Evolutionary conservation across 306 rosid species (phyloP).

Genomic region (Vigna trinervia): DNA sequence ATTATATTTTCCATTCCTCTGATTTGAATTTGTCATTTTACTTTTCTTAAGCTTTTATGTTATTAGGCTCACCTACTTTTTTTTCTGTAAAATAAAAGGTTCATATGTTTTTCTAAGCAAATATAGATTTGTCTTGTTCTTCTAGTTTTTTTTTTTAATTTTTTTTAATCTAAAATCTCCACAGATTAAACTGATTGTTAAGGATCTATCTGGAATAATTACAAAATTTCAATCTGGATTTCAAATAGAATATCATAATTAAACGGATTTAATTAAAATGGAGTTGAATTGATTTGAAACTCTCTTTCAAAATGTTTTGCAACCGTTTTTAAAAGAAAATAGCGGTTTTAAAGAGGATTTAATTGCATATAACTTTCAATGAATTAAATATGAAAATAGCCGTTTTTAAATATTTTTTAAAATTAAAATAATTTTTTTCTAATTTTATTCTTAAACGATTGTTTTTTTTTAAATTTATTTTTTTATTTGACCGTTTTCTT

Average conservation of each 20-base stretch:
- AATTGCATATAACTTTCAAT: too few relatives aligned
- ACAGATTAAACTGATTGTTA: not conserved
- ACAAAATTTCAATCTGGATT: not conserved
- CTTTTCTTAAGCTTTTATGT: not conserved
- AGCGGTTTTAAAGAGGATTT: too few relatives aligned
- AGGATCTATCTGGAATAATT: not conserved
- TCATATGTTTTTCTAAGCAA: not conserved
- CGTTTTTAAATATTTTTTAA: too few relatives aligned
- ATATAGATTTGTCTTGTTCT: not conserved
- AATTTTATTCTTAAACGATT: too few relatives aligned
- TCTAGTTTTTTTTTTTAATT: not conserved
- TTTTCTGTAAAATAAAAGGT: too few relatives aligned
- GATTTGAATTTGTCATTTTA: not conserved
- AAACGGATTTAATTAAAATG: not conserved
- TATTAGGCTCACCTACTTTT: not conserved
- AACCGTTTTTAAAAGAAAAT: too few relatives aligned
- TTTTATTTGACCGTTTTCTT: too few relatives aligned
- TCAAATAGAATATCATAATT: not conserved
- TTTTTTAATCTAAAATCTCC: not conserved
- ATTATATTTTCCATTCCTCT: not conserved
- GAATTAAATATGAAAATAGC: too few relatives aligned
- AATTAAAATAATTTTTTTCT: too few relatives aligned
- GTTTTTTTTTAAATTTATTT: too few relatives aligned
- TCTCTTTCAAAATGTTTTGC: too few relatives aligned
- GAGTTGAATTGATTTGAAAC: too few relatives aligned